These are phyloP conservation scores for Hydnomerulius pinastri DNA, from an alignment of 768 basidiomycete genomes.

Conservation along the genomic window DNA sequence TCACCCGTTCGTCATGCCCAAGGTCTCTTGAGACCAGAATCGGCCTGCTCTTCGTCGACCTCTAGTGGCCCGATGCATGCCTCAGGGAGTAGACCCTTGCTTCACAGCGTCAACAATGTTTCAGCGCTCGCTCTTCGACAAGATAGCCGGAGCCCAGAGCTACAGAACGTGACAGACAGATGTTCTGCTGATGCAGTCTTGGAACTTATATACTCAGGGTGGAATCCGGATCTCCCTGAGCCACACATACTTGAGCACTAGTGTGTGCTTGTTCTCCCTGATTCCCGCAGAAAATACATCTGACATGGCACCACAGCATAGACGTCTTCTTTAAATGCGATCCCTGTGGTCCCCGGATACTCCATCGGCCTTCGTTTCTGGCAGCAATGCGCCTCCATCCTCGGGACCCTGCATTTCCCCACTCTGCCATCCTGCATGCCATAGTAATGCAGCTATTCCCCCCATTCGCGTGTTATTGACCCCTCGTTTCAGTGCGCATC, in stretches of 20 bases:
- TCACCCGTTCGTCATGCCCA: constrained; percentile 22
- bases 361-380: constrained; percentile 81
- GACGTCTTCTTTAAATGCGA: constrained; percentile 89
- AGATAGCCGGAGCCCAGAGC: constrained; percentile 54
- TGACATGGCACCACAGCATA: constrained; percentile 49
- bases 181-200: constrained; percentile 54
- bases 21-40: constrained; percentile 20
- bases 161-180: constrained; percentile 38
- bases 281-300: constrained; percentile 3
- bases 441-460: constrained; percentile 54
- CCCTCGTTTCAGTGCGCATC: constrained; percentile 62
- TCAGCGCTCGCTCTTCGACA: constrained; percentile 34
- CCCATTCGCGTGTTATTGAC: constrained; percentile 12
- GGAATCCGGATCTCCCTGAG: constrained; percentile 85
- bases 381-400: constrained; percentile 81
- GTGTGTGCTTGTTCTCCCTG: constrained; percentile 44
- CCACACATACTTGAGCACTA: constrained; percentile 73
- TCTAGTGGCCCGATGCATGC: constrained; percentile 15
- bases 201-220: constrained; percentile 73
- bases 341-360: constrained; percentile 81
- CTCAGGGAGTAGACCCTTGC: constrained; percentile 4
- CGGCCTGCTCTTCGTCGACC: constrained; percentile 21
- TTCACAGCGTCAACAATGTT: constrained; percentile 3
- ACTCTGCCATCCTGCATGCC: constrained; percentile 87
- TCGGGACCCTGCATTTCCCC: constrained; percentile 81